Evolutionary conservation across 1,139 yeast species (phyloP), one percentile per base, ranked within the genome.

Genomic region (Yamadazyma triangularis): DNA sequence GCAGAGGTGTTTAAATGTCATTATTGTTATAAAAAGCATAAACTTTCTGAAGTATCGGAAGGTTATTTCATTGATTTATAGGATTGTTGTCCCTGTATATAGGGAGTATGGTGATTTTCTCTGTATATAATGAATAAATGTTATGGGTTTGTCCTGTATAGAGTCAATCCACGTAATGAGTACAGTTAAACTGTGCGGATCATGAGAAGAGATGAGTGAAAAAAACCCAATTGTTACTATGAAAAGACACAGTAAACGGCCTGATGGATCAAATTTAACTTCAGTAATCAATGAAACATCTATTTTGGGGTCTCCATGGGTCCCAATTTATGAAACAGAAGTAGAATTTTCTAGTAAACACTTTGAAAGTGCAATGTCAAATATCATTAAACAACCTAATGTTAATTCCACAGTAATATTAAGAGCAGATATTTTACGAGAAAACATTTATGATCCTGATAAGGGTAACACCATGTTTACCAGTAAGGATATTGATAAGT

Each of bases 361-460:
- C 58, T 88, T 80, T 50, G 79, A 77, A 36, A 59, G 64, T 8
- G 96, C 96, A 4, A 83, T 87, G 91, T 56, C 74, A 27, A 85
- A 88, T 53, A 67, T 89, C 40, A 82, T 89, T 33, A 70, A 73
- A 38, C 88, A 87, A 40, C 97, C 97, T 10, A 86, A 89, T 53
- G 83, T 89, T 56, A 89, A 89, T 56, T 89, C 96, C 7, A 84
- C 96, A 0, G 93, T 87, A 19, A 83, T 89, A 24, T 64, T 89
- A 62, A 64, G 97, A 46, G 95, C 96, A 0, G 97, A 89, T 55
- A 77, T 89, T 16, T 56, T 88, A 27, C 62, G 65, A 27, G 89
- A 83, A 43, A 64, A 61, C 34, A 53, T 51, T 2, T 75, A 63
- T 47, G 67, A 60, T 22, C 60, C 66, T 4, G 48, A 45, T 14